phyloP scores from a whole-genome alignment of 2,329 filamentous ascomycete species.

The Colletotrichum sp. region DNA sequence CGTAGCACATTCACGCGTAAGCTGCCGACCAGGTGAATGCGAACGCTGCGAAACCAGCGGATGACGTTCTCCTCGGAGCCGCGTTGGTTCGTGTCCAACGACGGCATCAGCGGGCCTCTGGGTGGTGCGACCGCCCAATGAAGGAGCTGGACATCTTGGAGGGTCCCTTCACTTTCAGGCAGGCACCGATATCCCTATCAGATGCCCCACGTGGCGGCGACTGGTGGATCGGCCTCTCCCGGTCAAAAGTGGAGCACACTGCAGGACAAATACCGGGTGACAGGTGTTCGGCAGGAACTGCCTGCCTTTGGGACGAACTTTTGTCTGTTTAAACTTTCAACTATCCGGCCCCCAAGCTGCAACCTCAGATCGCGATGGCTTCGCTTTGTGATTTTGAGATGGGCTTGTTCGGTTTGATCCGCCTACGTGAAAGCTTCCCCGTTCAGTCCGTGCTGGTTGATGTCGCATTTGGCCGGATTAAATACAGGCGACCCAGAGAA shows the following conservation, averaged over 20 bases:
- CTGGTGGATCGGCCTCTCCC: background rate
- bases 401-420: background rate
- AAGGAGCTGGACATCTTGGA: background rate
- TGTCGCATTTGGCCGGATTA: background rate
- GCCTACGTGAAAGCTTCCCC: background rate
- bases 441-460: background rate
- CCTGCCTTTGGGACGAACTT: background rate
- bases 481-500: background rate
- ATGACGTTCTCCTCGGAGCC: background rate
- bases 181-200: background rate
- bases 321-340: background rate
- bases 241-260: background rate
- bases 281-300: background rate
- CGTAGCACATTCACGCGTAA: background rate
- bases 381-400: background rate
- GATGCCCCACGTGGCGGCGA: slow-evolving; percentile 4
- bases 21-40: background rate
- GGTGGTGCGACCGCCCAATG: background rate
- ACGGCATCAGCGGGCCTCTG: background rate
- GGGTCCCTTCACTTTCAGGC: background rate
- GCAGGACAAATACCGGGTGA: background rate
- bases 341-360: background rate
- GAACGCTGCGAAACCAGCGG: background rate
- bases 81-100: background rate
- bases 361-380: background rate